These are phyloP conservation scores for Ensete glaucum DNA, from an alignment of 176 grass and related monocot genomes.

Conservation along the genomic window DNA sequence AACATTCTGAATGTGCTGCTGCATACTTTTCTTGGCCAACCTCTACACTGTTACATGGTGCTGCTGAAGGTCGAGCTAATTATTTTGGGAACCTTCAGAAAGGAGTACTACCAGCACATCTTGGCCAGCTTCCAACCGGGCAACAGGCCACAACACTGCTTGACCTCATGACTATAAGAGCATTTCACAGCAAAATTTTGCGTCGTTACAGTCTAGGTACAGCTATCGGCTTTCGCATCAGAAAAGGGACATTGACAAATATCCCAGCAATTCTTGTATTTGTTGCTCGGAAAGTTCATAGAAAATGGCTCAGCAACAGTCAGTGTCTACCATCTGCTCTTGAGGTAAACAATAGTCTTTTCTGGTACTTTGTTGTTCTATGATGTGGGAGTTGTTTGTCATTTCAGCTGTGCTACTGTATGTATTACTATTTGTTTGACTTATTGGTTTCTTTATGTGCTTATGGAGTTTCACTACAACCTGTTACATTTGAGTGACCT, in stretches of 20 bases:
- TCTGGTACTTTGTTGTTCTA: neutral
- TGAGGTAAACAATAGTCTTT: slow-evolving; percentile 32
- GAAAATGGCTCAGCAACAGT: slow-evolving; percentile 60
- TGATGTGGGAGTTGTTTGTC: too few species aligned
- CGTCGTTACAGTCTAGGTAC: slow-evolving; percentile 83
- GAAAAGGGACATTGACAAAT: slow-evolving; percentile 65
- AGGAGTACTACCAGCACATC: slow-evolving; percentile 67
- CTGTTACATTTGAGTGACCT: neutral
- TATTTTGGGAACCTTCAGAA: slow-evolving; percentile 98
- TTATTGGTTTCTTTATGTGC: neutral
- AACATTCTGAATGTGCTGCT: slow-evolving; percentile 60
- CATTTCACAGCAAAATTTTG: slow-evolving; percentile 97
- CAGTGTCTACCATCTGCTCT: slow-evolving; percentile 86
- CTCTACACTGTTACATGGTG: slow-evolving; percentile 69
- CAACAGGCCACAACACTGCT: slow-evolving; percentile 92
- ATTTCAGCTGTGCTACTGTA: too few species aligned
- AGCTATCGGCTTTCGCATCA: slow-evolving; percentile 88
- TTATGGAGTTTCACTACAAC: neutral
- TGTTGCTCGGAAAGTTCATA: slow-evolving; percentile 89
- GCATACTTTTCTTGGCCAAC: slow-evolving; percentile 97
- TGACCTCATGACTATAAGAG: slow-evolving; percentile 96
- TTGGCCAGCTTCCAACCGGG: slow-evolving; percentile 53
- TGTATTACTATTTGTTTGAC: neutral
- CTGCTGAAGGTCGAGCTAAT: slow-evolving; percentile 90
- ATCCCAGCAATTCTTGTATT: slow-evolving; percentile 90